Evolutionary conservation across 768 basidiomycete species (phyloP).

Genomic region (Trametes cubensis): DNA sequence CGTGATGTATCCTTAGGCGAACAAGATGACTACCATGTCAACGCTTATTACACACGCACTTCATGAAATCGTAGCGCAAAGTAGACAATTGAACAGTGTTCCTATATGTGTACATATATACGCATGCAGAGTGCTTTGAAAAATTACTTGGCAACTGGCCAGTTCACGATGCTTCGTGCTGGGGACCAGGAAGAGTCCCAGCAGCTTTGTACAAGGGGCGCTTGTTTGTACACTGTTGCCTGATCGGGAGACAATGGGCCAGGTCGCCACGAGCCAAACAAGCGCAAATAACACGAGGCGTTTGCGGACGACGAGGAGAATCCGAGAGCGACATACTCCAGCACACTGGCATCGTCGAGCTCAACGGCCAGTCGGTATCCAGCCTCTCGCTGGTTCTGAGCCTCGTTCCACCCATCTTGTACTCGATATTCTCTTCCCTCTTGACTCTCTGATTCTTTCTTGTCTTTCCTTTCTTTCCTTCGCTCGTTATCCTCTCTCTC

Average conservation of each 20-base stretch:
- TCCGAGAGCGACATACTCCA: slow-evolving; percentile 20
- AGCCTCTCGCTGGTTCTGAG: slow-evolving; percentile 21
- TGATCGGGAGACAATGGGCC: slow-evolving; percentile 15
- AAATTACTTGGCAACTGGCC: neutral
- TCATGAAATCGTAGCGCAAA: too few species aligned
- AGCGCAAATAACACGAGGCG: slow-evolving; percentile 29
- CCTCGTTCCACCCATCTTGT: slow-evolving; percentile 8
- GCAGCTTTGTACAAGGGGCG: neutral
- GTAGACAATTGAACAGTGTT: too few species aligned
- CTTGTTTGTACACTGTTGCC: neutral
- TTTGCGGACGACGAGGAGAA: slow-evolving; percentile 20
- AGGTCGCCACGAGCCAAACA: slow-evolving; percentile 24
- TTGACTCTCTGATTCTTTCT: slow-evolving; percentile 26
- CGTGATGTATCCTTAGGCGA: slow-evolving; percentile 1
- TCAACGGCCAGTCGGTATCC: slow-evolving; percentile 30
- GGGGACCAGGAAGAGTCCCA: neutral
- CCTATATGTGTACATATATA: too few species aligned
- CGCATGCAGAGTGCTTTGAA: neutral
- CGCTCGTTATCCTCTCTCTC: slow-evolving; percentile 37
- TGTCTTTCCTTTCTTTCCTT: slow-evolving; percentile 42
- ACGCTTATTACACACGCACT: neutral
- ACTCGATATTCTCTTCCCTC: slow-evolving; percentile 14
- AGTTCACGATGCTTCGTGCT: neutral
- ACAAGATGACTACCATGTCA: neutral
- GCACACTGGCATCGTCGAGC: slow-evolving; percentile 31